Percentiles rank a stretch among this genome's conserved stretches.
These are phyloP conservation scores for Candida awuae DNA, from an alignment of 805 yeast species.

Conservation along the genomic window DNA sequence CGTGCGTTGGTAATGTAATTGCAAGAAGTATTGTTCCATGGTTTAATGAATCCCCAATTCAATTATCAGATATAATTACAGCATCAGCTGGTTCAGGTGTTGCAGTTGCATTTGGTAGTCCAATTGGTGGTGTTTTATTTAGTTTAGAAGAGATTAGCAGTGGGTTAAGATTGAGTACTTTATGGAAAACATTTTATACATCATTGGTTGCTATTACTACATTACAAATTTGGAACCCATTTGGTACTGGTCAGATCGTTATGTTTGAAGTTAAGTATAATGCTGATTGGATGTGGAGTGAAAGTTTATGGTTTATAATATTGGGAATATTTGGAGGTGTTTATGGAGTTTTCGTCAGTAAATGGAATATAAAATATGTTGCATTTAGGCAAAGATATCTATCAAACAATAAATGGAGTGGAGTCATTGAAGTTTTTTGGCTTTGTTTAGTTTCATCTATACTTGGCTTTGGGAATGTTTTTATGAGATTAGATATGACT, in stretches of 20 bases:
- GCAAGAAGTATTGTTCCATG: conserved; percentile 41
- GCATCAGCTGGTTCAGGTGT: conserved; percentile 98
- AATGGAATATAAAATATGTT: conserved; percentile 67
- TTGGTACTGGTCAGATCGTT: conserved; percentile 89
- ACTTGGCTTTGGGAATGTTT: conserved; percentile 77
- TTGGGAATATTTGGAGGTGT: conserved; percentile 89
- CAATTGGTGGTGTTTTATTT: conserved; percentile 93
- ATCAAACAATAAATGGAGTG: conserved; percentile 31
- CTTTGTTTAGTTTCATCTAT: conserved; percentile 65
- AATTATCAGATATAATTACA: conserved; percentile 53
- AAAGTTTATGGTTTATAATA: conserved; percentile 68
- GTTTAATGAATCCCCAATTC: conserved; percentile 39
- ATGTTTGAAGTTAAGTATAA: conserved; percentile 87
- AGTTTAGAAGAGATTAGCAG: conserved; percentile 85
- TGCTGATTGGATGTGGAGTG: conserved; percentile 78
- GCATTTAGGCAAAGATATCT: conserved; percentile 69
- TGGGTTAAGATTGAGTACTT: conserved; percentile 62
- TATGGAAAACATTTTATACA: conserved; percentile 90
- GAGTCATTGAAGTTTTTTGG: conserved; percentile 62
- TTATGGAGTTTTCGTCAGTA: conserved; percentile 72
- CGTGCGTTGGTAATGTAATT: conserved; percentile 84
- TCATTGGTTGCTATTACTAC: conserved; percentile 81
- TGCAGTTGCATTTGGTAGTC: conserved; percentile 96
- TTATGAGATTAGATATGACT: conserved; percentile 84
- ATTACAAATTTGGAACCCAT: conserved; percentile 77